Evolutionary conservation across 2,329 filamentous ascomycete genomes (phyloP), one percentile per base, ranked within the genome.

Genomic region (Fusarium secorum): DNA sequence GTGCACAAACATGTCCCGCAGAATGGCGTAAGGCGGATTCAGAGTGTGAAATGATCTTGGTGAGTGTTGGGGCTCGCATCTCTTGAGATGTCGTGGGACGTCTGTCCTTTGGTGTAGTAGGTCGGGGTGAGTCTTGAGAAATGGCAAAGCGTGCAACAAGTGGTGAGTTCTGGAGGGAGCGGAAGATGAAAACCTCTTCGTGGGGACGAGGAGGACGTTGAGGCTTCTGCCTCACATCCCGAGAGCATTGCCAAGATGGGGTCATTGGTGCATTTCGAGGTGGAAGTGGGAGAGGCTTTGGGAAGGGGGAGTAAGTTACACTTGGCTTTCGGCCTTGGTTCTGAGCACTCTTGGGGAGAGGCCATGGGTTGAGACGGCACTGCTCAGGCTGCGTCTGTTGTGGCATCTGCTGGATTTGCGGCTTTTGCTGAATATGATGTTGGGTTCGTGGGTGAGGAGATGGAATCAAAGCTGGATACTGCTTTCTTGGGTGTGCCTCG

Each of bases 261-360:
- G 48, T 64, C 22, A 65, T 59, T 32, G 71, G 67, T 36, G 61
- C 60, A 41, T 74, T 78, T 36, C 79, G 77, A 42, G 81, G 79
- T 18, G 81, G 81, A 11, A 81, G 77, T 4, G 73, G 66, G 11
- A 76, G 64, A n/a, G 77, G 69, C 71, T 80, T 84, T 9, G 83
- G 83, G 63, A 83, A 84, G 41, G 83, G 78, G 3, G 83, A 83
- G 64, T 84, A 84, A 6, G 78, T 80, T 22, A 78, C 72, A 14
- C 74, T 68, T 14, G 76, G 63, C 65, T 76, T 78, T 44, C 73
- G 68, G 22, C 45, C 65, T 60, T 72, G 64, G 30, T 53, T 62
- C 36, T 66, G 60, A 18, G 72, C 53, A 49, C 36, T 62, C 28
- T 78, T 73, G 30, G 74, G 72, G 33, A 78, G 69, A 18, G 78